Evolutionary conservation across 345 rosid species (phyloP), one percentile per base, ranked within the genome.

Genomic region (Aegle marmelos): DNA sequence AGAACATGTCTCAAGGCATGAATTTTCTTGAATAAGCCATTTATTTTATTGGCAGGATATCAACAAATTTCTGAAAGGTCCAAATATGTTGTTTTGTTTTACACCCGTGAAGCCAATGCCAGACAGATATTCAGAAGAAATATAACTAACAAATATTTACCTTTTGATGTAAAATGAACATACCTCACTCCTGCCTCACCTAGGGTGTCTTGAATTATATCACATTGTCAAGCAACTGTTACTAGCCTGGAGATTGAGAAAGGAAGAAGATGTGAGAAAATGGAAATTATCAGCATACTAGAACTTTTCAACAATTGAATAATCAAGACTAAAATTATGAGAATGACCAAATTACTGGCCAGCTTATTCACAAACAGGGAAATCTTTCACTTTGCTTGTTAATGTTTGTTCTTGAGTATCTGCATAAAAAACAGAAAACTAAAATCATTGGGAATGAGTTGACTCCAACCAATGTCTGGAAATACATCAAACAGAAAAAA

Each of bases 401-500:
- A 57, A 24, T 34, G 33, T 72, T 57, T 33, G 36, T 72, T 66
- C 33, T 72, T 72, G 76, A 36, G 34, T 72, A 72, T 58, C 76
- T 72, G 65, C 76, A 72, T 34, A 56, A 4, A 39, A 27, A 41
- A 6, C 57, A 39, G 6, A n/a, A 10, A 36, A 22, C 2, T n/a
- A 68, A 5, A 41, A 28, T 31, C 57, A 56, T 36, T 16, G 11
- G 56, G 33, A 9, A 21, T 16, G 34, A 45, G 57, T 19, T 9
- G 74, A 50, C 28, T 3, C 14, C 2, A 53, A 53, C 11, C 16
- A 4, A 56, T 24, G 33, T 69, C 72, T 69, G 19, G 27, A 69
- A 70, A 54, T 21, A 53, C 17, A 54, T 36, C 61, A 4, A 54
- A 31, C 41, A 4, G 73, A 6, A 48, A 70, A 50, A 70, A 53